Percentiles rank a stretch among this genome's conserved stretches.
phyloP scores from a whole-genome alignment of 2,329 filamentous ascomycete species.

The Alternaria triticina region DNA sequence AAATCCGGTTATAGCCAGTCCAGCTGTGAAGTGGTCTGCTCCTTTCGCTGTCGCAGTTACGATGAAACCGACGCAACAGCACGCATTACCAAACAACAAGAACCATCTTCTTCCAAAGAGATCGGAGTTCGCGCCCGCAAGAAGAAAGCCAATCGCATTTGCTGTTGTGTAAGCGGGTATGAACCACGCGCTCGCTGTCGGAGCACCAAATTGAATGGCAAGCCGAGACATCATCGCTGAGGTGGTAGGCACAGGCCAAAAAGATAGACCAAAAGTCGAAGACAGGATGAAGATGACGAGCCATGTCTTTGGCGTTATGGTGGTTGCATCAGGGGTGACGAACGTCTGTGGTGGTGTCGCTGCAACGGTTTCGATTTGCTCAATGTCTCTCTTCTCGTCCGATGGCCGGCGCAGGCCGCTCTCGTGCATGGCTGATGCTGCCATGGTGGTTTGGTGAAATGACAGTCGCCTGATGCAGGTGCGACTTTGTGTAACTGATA shows the following conservation, averaged over 20 bases:
- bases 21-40: slow-evolving; percentile 50
- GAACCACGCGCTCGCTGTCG: slow-evolving; percentile 22
- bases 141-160: slow-evolving; percentile 29
- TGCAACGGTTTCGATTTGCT: slow-evolving; percentile 19
- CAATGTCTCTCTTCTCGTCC: slow-evolving; percentile 26
- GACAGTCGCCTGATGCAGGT: neutral
- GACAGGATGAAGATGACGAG: slow-evolving; percentile 35
- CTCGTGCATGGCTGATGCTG: neutral
- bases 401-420: slow-evolving; percentile 8
- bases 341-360: neutral
- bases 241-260: slow-evolving; percentile 39
- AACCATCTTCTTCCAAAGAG: slow-evolving; percentile 58
- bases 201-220: slow-evolving; percentile 18
- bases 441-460: neutral
- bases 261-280: slow-evolving; percentile 35
- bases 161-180: slow-evolving; percentile 33
- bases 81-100: slow-evolving; percentile 53
- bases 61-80: slow-evolving; percentile 48
- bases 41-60: slow-evolving; percentile 37
- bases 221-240: slow-evolving; percentile 29
- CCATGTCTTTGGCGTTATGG: slow-evolving; percentile 36
- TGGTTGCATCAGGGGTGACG: slow-evolving; percentile 17
- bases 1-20: slow-evolving; percentile 54
- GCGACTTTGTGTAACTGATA: neutral
- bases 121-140: slow-evolving; percentile 55